phyloP scores from a whole-genome alignment of 805 yeast genomes.

The Hemisphaericaspora nanyangensis region DNA sequence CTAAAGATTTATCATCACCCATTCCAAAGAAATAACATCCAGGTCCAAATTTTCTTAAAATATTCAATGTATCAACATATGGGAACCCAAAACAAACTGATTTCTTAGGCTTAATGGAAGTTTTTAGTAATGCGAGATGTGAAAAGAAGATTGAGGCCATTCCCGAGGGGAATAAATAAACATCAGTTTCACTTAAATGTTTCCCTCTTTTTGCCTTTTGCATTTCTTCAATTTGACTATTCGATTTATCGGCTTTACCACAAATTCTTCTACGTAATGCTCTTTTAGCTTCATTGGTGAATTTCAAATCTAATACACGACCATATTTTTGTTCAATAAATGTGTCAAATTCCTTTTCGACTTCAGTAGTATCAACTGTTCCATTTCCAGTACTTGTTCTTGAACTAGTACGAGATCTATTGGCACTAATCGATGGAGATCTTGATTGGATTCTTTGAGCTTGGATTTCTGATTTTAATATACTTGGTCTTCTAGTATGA shows the following conservation, averaged over 20 bases:
- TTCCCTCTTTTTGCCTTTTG: constrained; percentile 26
- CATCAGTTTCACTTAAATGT: constrained; percentile 53
- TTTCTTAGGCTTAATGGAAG: constrained; percentile 34
- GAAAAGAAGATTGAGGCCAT: constrained; percentile 90
- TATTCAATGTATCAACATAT: constrained; percentile 86
- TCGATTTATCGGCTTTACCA: constrained; percentile 50
- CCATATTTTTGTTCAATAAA: constrained; percentile 90
- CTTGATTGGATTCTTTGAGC: constrained; percentile 27
- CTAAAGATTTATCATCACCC: constrained; percentile 71
- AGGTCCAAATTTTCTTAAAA: constrained; percentile 85
- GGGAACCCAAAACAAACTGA: constrained; percentile 96
- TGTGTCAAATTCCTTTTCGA: constrained; percentile 52
- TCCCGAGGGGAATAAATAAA: constrained; percentile 83
- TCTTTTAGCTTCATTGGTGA: constrained; percentile 69
- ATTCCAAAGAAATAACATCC: constrained; percentile 83
- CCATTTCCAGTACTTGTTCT: constrained; percentile 14
- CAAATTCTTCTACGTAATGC: constrained; percentile 75
- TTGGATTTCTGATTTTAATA: constrained; percentile 32
- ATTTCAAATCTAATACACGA: constrained; percentile 75
- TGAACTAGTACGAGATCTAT: constrained; percentile 18
- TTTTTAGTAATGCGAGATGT: constrained; percentile 52
- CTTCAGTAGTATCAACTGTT: constrained; percentile 16
- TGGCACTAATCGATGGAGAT: constrained; percentile 30
- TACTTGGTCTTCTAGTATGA: constrained; percentile 4
- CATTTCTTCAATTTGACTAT: constrained; percentile 22